Base-by-base conservation (phyloP, 768 basidiomycete species). In the Amanita brunnescens region DNA sequence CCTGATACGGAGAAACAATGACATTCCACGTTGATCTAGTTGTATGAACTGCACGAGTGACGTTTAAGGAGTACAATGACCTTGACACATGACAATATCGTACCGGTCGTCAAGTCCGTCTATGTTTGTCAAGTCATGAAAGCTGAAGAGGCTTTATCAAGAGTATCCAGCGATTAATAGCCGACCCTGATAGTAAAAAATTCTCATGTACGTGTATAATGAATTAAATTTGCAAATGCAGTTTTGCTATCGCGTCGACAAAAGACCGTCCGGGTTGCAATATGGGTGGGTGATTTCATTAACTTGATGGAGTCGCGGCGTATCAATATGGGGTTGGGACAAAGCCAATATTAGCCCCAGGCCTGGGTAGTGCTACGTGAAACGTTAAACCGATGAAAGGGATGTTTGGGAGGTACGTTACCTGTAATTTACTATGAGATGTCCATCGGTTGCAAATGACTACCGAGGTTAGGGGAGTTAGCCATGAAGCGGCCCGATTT, bases 351-450 rank as follows among this genome's bases (percentile, higher is more conserved):
- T 61, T 64, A 74, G 41, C 72, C 72, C 72, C 72, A 74, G 24
- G 72, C 72, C 32, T 70, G 70, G 26, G 72, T 74, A 10, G 71
- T 73, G 54, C 71, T 74, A 49, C 38, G 29, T 18, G 26, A 30
- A 20, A 32, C 14, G 13, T 47, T 44, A 20, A 32, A 10, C 44
- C 6, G 44, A 42, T 44, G 29, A 50, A 37, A 26, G 40, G 29
- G 18, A 7, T 14, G 46, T 6, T 21, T 51, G n/a, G 43, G 2
- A 16, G 20, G 5, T 7, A 26, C 14, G 57, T 56, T 43, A 83
- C 90, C 87, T 91, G 62, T 93, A 94, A 65, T 94, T 93, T 33
- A 94, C 91, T 62, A 93, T 91, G 57, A 94, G 73, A 65, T 91
- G 88, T 0, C 85, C 86, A 58, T 92, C 90, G 0, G 91, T 92